phyloP scores from a whole-genome alignment of 371 early-diverging fungal genomes.

The Mucor saturninus region DNA sequence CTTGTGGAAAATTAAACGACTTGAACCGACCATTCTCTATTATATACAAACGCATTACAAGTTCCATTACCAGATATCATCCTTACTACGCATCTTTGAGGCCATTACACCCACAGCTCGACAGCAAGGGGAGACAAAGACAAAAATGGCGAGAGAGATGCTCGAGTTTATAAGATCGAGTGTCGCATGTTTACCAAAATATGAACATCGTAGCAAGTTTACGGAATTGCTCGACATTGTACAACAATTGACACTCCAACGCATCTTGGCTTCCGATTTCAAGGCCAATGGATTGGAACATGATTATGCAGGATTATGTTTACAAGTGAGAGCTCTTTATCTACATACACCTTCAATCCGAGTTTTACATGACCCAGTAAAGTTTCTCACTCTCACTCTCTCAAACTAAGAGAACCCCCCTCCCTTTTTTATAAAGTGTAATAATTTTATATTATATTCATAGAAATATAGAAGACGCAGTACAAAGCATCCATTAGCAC shows the following conservation, averaged over 20 bases:
- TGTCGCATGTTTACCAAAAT: conserved; percentile 31
- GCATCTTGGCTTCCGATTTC: conserved; percentile 31
- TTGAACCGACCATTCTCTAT: conserved; percentile 22
- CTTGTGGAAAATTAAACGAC: conserved; percentile 9
- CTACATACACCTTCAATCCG: conserved; percentile 49
- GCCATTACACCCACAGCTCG: conserved; percentile 29
- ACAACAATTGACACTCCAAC: conserved; percentile 38
- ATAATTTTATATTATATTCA: not conserved
- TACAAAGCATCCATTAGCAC: conserved; percentile 54
- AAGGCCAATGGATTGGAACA: conserved; percentile 30
- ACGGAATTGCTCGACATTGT: conserved; percentile 40
- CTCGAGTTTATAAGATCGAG: conserved; percentile 38
- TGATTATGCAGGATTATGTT: conserved; percentile 47
- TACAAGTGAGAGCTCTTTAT: conserved; percentile 43
- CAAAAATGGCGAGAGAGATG: conserved; percentile 27
- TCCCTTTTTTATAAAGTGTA: not conserved
- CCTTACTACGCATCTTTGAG: conserved; percentile 35
- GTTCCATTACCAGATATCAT: conserved; percentile 36
- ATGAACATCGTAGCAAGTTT: conserved; percentile 42
- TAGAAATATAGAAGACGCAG: conserved; percentile 58
- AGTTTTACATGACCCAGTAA: conserved; percentile 54
- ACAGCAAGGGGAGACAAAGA: conserved; percentile 25
- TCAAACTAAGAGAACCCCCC: not conserved
- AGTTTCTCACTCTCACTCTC: not conserved
- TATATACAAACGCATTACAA: conserved; percentile 36